phyloP scores from a whole-genome alignment of 2,329 filamentous ascomycete genomes.

The Alternaria conjuncta region DNA sequence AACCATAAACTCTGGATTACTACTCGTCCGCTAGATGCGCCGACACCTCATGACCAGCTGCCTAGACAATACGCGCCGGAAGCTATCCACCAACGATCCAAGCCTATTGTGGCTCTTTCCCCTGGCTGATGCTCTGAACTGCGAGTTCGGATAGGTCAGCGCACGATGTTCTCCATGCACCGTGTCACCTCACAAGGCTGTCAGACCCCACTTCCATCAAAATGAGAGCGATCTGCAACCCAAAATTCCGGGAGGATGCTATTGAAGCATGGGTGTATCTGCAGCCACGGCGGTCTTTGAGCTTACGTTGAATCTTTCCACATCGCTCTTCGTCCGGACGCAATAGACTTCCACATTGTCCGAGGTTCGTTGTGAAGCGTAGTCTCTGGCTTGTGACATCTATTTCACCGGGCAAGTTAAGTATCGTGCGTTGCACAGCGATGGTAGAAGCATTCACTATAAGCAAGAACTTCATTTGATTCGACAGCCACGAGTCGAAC shows the following conservation, averaged over 20 bases:
- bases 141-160: constrained; percentile 10
- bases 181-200: constrained; percentile 3
- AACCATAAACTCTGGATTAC: background rate
- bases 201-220: background rate
- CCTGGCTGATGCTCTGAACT: constrained; percentile 10
- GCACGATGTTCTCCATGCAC: background rate
- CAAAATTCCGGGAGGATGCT: constrained; percentile 1
- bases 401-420: constrained; percentile 2
- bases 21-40: constrained; percentile 10
- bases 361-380: constrained; percentile 18
- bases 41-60: constrained; percentile 13
- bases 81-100: constrained; percentile 4
- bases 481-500: background rate
- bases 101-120: constrained; percentile 9
- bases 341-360: constrained; percentile 12
- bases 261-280: constrained; percentile 21
- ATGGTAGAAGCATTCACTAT: background rate
- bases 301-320: constrained; percentile 1
- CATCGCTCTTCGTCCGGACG: constrained; percentile 25
- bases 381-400: constrained; percentile 25
- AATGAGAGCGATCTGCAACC: constrained; percentile 15
- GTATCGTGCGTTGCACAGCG: constrained; percentile 11
- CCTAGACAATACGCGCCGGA: constrained; percentile 9
- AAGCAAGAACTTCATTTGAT: background rate
- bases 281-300: constrained; percentile 23